These are phyloP conservation scores for Neurospora sp. DNA, from an alignment of 2,329 filamentous ascomycete genomes.

Conservation along the genomic window DNA sequence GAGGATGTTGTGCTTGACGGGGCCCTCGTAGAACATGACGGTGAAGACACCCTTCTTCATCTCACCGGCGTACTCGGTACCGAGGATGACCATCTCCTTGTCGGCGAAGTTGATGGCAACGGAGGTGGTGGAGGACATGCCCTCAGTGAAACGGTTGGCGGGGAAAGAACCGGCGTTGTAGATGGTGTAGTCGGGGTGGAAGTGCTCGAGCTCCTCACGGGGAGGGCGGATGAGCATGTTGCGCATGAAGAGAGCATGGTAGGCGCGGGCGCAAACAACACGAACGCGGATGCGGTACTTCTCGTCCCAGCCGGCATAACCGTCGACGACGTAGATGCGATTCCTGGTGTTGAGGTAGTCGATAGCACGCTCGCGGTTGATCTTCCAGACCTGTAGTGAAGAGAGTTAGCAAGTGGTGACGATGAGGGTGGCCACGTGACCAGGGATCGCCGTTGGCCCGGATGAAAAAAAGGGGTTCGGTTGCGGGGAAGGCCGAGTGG, in stretches of 20 bases:
- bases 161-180: slow-evolving; percentile 99
- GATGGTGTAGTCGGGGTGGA: slow-evolving; percentile 99
- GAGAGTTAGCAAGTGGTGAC: slow-evolving; percentile 9
- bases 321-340: slow-evolving; percentile 97
- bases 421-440: slow-evolving; percentile 13
- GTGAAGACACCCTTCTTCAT: slow-evolving; percentile 99
- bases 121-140: slow-evolving; percentile 97
- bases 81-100: slow-evolving; percentile 99
- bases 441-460: background rate
- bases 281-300: slow-evolving; percentile 96
- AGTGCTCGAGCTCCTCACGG: slow-evolving; percentile 85
- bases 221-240: slow-evolving; percentile 99
- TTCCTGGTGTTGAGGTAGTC: slow-evolving; percentile 99
- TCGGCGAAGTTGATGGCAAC: slow-evolving; percentile 98
- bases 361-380: slow-evolving; percentile 96
- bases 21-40: slow-evolving; percentile 99
- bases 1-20: slow-evolving; percentile 97
- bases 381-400: slow-evolving; percentile 78
- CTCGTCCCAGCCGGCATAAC: slow-evolving; percentile 96
- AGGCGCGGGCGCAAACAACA: slow-evolving; percentile 95
- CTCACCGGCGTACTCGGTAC: slow-evolving; percentile 95
- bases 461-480: background rate
- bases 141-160: slow-evolving; percentile 93
- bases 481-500: background rate
- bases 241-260: slow-evolving; percentile 99